A percentile compares a stretch with the other conserved stretches of the same genome.
Evolutionary conservation across 169 alveolate species (phyloP).

Genomic region (Amoebophrya sp.): DNA sequence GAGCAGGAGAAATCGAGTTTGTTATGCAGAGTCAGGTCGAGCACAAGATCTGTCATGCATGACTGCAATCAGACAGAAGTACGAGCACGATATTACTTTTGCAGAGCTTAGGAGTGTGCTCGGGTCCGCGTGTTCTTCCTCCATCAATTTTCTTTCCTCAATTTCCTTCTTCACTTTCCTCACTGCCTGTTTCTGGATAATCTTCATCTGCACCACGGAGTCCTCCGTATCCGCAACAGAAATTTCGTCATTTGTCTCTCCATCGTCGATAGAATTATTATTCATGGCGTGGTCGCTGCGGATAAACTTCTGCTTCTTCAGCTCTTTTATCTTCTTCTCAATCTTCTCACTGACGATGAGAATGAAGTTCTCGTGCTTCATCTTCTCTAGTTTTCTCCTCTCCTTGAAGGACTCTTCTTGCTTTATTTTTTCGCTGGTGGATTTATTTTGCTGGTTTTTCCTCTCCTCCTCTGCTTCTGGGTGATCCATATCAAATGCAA

Average conservation of each 20-base stretch:
- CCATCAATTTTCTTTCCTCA: background rate
- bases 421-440: background rate
- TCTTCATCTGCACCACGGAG: background rate
- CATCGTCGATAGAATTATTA: background rate
- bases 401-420: background rate
- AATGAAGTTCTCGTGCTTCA: background rate
- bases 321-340: background rate
- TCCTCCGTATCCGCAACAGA: conserved; percentile 19
- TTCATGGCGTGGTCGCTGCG: background rate
- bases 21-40: no score
- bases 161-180: background rate
- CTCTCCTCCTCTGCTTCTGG: background rate
- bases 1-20: no score
- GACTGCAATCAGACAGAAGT: no score
- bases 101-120: no score
- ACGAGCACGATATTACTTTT: no score
- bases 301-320: background rate
- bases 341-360: background rate
- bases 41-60: no score
- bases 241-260: background rate
- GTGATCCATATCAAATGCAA: no score
- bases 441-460: background rate
- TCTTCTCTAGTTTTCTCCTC: background rate
- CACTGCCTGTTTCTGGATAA: background rate
- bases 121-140: no score